Evolutionary conservation across 371 early-diverging fungal species (phyloP).

Genomic region (Mortierella sp.): DNA sequence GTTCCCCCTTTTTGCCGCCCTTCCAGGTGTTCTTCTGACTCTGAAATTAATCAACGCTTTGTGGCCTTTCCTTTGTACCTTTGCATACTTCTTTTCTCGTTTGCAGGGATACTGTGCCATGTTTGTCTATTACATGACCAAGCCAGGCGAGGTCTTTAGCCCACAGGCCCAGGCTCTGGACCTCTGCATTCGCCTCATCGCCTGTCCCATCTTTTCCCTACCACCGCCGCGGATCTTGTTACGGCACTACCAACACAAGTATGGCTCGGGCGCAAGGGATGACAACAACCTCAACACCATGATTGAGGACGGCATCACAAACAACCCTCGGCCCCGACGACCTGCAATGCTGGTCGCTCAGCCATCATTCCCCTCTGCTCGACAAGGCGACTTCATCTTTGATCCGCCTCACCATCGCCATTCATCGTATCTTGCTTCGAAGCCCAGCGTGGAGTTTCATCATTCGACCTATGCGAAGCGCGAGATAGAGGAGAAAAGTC

Average conservation of each 20-base stretch:
- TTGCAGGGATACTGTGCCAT: constrained; percentile 38
- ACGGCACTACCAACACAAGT: constrained; percentile 38
- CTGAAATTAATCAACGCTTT: constrained; percentile 5
- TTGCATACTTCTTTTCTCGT: background rate
- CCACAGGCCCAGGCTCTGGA: constrained; percentile 44
- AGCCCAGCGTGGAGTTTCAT: background rate
- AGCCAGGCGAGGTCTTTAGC: constrained; percentile 27
- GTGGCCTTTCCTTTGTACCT: background rate
- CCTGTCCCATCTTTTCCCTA: constrained; percentile 49
- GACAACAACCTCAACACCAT: constrained; percentile 49
- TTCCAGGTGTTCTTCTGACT: background rate
- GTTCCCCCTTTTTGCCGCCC: background rate
- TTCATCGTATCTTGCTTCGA: background rate
- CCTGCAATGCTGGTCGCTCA: constrained; percentile 45
- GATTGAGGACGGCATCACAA: constrained; percentile 56
- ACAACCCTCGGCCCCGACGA: constrained; percentile 41
- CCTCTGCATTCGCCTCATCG: constrained; percentile 43
- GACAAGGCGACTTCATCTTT: constrained; percentile 30
- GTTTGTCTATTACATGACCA: constrained; percentile 50
- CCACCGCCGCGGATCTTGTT: constrained; percentile 45
- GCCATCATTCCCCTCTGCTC: constrained; percentile 19
- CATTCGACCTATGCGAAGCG: constrained; percentile 2
- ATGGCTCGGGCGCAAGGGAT: constrained; percentile 26
- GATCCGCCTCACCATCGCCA: constrained; percentile 8
- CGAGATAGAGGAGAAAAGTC: constrained; percentile 12